phyloP scores from a whole-genome alignment of 441 rosid species.

The Gossypium aridum region DNA sequence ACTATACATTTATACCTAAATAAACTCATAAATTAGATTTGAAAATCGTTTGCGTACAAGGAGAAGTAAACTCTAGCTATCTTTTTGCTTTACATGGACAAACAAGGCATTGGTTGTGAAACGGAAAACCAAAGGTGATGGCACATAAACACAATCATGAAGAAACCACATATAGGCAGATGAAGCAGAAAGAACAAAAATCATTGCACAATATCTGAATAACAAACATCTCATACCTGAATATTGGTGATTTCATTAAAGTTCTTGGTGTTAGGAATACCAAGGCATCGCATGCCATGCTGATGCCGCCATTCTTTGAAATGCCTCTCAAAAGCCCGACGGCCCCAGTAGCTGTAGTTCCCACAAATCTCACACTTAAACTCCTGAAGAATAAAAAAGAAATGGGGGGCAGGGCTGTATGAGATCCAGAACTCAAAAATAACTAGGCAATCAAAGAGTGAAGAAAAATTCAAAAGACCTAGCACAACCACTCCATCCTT shows the following conservation, averaged over 20 bases:
- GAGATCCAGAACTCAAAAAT: background rate
- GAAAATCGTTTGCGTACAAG: background rate
- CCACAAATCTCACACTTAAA: slow-evolving; percentile 97
- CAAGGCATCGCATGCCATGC: slow-evolving; percentile 99
- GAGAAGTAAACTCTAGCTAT: background rate
- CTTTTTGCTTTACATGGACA: background rate
- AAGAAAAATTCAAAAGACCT: background rate
- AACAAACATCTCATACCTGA: slow-evolving; percentile 36
- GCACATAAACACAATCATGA: background rate
- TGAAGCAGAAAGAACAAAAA: background rate
- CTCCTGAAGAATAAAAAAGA: slow-evolving; percentile 43
- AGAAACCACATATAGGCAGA: background rate
- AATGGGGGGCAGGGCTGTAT: background rate
- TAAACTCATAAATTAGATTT: background rate
- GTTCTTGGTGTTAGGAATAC: slow-evolving; percentile 98
- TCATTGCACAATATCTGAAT: background rate
- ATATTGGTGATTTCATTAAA: slow-evolving; percentile 95
- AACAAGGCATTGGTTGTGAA: background rate
- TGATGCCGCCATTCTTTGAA: slow-evolving; percentile 99
- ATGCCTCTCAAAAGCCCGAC: slow-evolving; percentile 96
- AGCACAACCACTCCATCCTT: background rate
- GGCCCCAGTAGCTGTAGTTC: slow-evolving; percentile 95
- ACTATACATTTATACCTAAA: background rate
- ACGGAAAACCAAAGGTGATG: background rate
- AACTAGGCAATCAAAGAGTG: background rate